These are phyloP conservation scores for Mortierella sp. DNA, from an alignment of 371 early-diverging fungal species.

Conservation along the genomic window DNA sequence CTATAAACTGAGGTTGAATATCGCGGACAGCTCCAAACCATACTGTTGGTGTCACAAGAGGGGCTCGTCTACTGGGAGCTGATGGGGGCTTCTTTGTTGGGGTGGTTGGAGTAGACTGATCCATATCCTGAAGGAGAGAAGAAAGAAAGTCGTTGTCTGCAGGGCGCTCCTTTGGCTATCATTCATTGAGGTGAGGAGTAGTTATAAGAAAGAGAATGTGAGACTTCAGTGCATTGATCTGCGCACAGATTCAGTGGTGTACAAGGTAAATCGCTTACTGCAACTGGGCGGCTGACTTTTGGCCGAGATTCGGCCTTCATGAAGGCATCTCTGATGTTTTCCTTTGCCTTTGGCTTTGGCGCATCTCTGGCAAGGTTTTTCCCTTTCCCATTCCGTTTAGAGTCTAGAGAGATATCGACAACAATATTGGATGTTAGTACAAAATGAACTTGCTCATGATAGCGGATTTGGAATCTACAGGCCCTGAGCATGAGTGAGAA, in stretches of 20 bases:
- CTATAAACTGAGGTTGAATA: not conserved
- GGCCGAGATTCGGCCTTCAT: constrained; percentile 34
- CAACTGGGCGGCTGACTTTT: constrained; percentile 10
- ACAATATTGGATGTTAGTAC: too few species aligned
- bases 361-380: constrained; percentile 14
- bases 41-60: constrained; percentile 41
- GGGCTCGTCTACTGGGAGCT: constrained; percentile 7
- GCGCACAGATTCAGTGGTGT: not conserved
- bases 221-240: not conserved
- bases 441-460: too few species aligned
- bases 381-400: constrained; percentile 42
- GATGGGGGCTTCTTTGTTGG: constrained; percentile 23
- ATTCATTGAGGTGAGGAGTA: not conserved
- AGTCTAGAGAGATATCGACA: constrained; percentile 3
- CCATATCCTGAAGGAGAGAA: constrained; percentile 19
- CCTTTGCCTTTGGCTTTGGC: constrained; percentile 37
- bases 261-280: constrained; percentile 5
- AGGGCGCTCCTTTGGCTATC: constrained; percentile 17
- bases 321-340: constrained; percentile 46
- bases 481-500: too few species aligned
- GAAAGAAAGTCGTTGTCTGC: constrained; percentile 18
- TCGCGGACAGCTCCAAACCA: not conserved
- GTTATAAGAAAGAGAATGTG: not conserved
- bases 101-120: constrained; percentile 4
- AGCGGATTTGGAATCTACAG: too few species aligned